A percentile compares a stretch with the other conserved stretches of the same genome.
Conservation (phyloP, 306 rosid species). For the Sophora flavescens region DNA sequence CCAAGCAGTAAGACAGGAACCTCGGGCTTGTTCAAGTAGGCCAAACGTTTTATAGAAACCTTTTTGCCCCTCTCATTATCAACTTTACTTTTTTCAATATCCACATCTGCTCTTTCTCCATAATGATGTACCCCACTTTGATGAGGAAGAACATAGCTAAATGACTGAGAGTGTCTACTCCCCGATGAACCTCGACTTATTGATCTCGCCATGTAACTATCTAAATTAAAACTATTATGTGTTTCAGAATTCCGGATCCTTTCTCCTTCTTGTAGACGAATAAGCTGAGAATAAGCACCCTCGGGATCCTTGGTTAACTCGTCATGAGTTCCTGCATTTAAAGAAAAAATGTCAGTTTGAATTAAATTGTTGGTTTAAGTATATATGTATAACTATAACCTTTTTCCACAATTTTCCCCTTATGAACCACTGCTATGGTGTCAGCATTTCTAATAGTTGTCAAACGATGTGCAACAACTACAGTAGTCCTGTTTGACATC, state of each 20-base stretch:
- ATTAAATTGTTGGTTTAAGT: neutral
- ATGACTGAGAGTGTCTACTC: conserved; percentile 44
- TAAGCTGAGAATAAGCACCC: conserved; percentile 87
- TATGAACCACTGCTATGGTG: conserved; percentile 82
- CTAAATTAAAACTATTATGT: conserved; percentile 41
- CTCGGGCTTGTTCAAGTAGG: conserved; percentile 76
- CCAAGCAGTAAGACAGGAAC: conserved; percentile 68
- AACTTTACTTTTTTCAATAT: conserved; percentile 9
- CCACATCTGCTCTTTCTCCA: conserved; percentile 29
- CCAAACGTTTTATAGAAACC: conserved; percentile 65
- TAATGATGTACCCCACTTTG: conserved; percentile 33
- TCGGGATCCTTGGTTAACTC: conserved; percentile 64
- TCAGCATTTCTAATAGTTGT: conserved; percentile 86
- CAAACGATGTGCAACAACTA: conserved; percentile 93
- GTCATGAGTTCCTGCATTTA: conserved; percentile 68
- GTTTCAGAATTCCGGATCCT: conserved; percentile 27
- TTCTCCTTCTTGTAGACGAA: conserved; percentile 75
- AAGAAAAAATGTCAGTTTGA: conserved; percentile 31
- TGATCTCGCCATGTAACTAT: conserved; percentile 39
- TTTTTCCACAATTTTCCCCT: conserved; percentile 82
- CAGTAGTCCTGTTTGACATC: conserved; percentile 77
- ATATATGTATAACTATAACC: conserved; percentile 57
- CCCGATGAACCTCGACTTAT: conserved; percentile 61
- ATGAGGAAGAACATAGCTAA: conserved; percentile 48
- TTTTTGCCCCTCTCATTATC: conserved; percentile 28